Evolutionary conservation across 2,329 filamentous ascomycete genomes (phyloP).

Genomic region (Zymoseptoria passerinii): DNA sequence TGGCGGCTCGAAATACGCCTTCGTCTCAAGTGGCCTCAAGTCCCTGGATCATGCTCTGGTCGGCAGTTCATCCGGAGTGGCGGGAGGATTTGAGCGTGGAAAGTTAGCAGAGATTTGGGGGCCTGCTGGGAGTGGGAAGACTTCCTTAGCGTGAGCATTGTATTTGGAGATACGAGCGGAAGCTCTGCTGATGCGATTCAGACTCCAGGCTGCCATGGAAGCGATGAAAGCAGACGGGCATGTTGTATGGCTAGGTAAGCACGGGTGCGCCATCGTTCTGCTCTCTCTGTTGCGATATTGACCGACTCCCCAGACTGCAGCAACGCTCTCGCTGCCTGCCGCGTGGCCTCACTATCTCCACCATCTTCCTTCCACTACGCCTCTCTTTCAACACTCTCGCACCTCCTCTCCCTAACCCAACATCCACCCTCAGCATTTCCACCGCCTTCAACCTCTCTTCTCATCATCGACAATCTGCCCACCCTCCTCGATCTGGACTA

Average conservation of each 20-base stretch:
- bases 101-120: slow-evolving; percentile 84
- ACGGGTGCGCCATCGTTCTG: not conserved
- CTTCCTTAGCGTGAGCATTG: slow-evolving; percentile 61
- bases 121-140: slow-evolving; percentile 79
- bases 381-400: slow-evolving; percentile 49
- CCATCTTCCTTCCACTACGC: slow-evolving; percentile 55
- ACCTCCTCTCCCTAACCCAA: slow-evolving; percentile 63
- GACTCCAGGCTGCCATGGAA: slow-evolving; percentile 35
- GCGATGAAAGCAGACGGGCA: slow-evolving; percentile 52
- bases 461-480: slow-evolving; percentile 73
- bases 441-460: slow-evolving; percentile 53
- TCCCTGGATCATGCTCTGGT: slow-evolving; percentile 8
- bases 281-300: not conserved
- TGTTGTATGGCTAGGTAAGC: slow-evolving; percentile 76
- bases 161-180: not conserved
- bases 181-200: not conserved
- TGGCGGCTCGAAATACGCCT: not conserved
- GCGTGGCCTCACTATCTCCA: not conserved
- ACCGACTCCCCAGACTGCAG: not conserved
- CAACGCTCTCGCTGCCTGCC: not conserved
- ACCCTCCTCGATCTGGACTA: slow-evolving; percentile 69
- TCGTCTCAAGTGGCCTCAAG: slow-evolving; percentile 8
- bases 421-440: slow-evolving; percentile 58
- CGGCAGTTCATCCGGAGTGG: slow-evolving; percentile 1
- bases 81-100: slow-evolving; percentile 58